Evolutionary conservation across 2,329 filamentous ascomycete species (phyloP), one percentile per base, ranked within the genome.

Genomic region (Botrytis hyacinthi): DNA sequence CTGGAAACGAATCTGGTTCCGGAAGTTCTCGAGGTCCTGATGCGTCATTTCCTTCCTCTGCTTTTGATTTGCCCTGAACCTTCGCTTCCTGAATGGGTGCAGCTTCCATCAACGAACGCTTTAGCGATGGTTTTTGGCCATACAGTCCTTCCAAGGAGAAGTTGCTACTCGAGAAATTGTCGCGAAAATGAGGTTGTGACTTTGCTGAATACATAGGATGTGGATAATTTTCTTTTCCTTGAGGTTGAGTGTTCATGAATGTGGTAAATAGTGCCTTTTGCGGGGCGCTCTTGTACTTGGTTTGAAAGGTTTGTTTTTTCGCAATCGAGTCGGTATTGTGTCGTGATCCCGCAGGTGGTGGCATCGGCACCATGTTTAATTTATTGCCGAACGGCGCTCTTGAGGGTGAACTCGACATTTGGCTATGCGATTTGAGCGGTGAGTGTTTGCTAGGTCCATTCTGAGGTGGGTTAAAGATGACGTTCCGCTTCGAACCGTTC

Each of bases 71-170:
- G 83, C 92, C 94, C 85, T 97, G 97, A 66, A 83, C 81, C 76
- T 91, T 85, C 32, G 85, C 86, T 78, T 95, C 92, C 78, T 91
- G 91, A 77, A 93, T 89, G 1, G 91, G 90, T 7, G 91, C 89
- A 7, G 92, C 88, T 70, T 97, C 93, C 82, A 92, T 87, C 61
- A 95, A 84, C 12, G 86, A 84, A 78, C 93, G 90, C 80, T 90
- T 90, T 60, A 84, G 83, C 14, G 85, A 83, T 1, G 85, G 81
- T 73, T 88, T 89, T 74, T 85, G 86, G 62, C 73, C 73, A 73
- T 87, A 88, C 75, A 85, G 86, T 70, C 82, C 84, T 74, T 89
- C 87, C 57, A 88, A 80, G 37, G 86, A 84, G 42, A 89, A 80
- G 79, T 84, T 85, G 76, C 86, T 74, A 42, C 66, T 59, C 32